These are phyloP conservation scores for Penicillium digitatum DNA, from an alignment of 2,329 filamentous ascomycete species.

Conservation along the genomic window DNA sequence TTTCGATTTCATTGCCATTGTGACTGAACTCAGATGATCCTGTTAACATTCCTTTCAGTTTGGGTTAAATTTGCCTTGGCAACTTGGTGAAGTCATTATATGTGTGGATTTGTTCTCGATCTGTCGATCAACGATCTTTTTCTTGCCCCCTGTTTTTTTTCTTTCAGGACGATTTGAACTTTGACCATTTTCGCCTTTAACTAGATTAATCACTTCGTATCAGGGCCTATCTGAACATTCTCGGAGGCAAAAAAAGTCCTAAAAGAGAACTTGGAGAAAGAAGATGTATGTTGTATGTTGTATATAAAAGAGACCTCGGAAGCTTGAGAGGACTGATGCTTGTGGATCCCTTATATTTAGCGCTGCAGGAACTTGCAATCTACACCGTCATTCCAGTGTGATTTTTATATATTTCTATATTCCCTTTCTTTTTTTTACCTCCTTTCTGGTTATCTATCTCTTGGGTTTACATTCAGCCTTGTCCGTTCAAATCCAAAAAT, in stretches of 20 bases:
- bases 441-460: not conserved
- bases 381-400: constrained; percentile 29
- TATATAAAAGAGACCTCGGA: not conserved
- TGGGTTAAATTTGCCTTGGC: not conserved
- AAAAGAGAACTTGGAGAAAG: not conserved
- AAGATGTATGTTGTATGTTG: not conserved
- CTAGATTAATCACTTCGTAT: not conserved
- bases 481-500: not conserved
- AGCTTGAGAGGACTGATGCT: not conserved
- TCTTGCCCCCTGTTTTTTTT: not conserved
- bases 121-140: constrained; percentile 1
- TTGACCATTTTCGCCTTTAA: too few relatives aligned
- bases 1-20: not conserved
- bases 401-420: constrained; percentile 12
- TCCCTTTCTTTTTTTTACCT: constrained; percentile 15
- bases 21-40: not conserved
- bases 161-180: constrained; percentile 10
- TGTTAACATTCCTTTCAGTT: not conserved
- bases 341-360: constrained; percentile 13
- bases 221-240: not conserved
- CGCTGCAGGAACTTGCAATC: constrained; percentile 16
- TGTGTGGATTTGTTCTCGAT: constrained; percentile 8
- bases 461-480: not conserved
- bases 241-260: not conserved
- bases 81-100: constrained; percentile 7